These are phyloP conservation scores for Suhomyces xylopsoci DNA, from an alignment of 805 yeast species.

Conservation along the genomic window DNA sequence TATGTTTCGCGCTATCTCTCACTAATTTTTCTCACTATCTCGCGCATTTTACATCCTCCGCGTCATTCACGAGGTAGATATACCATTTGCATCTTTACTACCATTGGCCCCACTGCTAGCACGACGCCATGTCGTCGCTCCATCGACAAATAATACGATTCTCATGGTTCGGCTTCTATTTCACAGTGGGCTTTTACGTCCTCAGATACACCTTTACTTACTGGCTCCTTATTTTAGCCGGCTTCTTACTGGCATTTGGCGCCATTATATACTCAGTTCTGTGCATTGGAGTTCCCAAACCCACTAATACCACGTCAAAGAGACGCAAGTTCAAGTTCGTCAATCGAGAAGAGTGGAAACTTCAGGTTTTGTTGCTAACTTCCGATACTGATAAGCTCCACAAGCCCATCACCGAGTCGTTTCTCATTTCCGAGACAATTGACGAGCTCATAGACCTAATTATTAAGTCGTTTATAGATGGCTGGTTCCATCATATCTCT, in stretches of 20 bases:
- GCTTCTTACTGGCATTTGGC: background rate
- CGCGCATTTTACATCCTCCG: background rate
- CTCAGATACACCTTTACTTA: constrained; percentile 9
- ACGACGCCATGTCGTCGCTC: background rate
- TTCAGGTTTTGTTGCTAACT: background rate
- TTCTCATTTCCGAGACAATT: constrained; percentile 50
- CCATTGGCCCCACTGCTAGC: background rate
- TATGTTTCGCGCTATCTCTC: no score
- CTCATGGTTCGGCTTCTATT: background rate
- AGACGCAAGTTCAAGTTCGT: constrained; percentile 8
- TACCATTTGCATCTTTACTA: background rate
- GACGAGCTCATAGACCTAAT: constrained; percentile 49
- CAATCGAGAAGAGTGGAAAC: constrained; percentile 10
- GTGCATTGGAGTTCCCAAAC: background rate
- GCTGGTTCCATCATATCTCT: constrained; percentile 55
- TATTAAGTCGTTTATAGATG: constrained; percentile 49
- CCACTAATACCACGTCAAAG: background rate
- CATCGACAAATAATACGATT: background rate
- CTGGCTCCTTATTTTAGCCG: constrained; percentile 5
- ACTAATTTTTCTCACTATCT: background rate
- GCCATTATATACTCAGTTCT: background rate
- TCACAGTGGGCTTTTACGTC: constrained; percentile 3
- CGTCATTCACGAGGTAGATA: background rate
- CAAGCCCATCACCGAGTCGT: constrained; percentile 41
- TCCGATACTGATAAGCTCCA: constrained; percentile 6